A percentile compares a stretch with the other conserved stretches of the same genome.
phyloP scores from a whole-genome alignment of 176 grass and related monocot genomes.

The Poa annua region DNA sequence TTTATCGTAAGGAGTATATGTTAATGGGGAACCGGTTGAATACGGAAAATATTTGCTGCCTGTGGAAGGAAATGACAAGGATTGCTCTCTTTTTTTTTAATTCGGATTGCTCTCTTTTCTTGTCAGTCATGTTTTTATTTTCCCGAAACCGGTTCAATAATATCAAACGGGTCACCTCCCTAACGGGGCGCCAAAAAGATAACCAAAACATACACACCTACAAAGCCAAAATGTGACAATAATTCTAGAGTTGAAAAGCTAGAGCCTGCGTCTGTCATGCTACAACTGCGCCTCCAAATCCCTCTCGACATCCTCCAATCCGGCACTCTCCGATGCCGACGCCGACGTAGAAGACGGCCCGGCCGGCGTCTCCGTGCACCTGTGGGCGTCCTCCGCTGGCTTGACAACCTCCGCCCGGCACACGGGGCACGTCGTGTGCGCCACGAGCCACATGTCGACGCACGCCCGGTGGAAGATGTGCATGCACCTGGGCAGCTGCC shows the following conservation, averaged over 20 bases:
- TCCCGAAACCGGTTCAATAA: neutral
- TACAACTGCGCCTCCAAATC: slow-evolving; percentile 40
- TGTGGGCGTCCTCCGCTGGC: neutral
- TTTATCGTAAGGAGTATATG: no score
- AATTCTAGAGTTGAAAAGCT: neutral
- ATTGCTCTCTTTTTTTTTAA: neutral
- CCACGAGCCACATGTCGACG: slow-evolving; percentile 58
- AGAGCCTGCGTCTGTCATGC: neutral
- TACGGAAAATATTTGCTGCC: no score
- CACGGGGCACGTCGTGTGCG: slow-evolving; percentile 54
- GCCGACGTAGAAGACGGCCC: neutral
- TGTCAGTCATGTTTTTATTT: neutral
- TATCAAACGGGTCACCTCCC: slow-evolving; percentile 17
- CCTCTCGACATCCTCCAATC: slow-evolving; percentile 27
- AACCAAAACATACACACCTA: neutral
- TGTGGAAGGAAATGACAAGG: no score
- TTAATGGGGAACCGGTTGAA: no score
- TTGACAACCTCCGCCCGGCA: slow-evolving; percentile 51
- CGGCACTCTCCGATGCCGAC: neutral
- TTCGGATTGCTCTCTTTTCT: neutral
- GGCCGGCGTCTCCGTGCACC: neutral
- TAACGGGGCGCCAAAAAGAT: slow-evolving; percentile 18
- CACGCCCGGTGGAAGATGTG: slow-evolving; percentile 65
- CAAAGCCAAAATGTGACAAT: neutral
- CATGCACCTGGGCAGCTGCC: slow-evolving; percentile 55